phyloP scores from a whole-genome alignment of 2,329 filamentous ascomycete species.

The Leptographium galeiforme region DNA sequence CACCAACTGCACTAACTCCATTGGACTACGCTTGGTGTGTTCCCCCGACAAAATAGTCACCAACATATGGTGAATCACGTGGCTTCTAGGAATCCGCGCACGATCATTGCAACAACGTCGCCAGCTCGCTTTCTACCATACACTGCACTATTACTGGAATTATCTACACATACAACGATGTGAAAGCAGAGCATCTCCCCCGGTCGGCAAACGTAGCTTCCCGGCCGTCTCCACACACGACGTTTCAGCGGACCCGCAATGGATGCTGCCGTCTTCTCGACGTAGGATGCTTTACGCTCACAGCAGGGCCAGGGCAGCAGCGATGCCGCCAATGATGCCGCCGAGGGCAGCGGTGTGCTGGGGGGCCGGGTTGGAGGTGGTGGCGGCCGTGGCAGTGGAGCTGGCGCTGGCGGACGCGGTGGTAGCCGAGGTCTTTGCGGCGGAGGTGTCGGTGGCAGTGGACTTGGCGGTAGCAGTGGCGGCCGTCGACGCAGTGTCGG shows the following conservation, averaged over 20 bases:
- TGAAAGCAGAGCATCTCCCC: too few species aligned
- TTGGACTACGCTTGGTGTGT: too few species aligned
- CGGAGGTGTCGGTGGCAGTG: background rate
- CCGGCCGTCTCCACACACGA: too few species aligned
- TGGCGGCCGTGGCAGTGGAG: conserved; percentile 1
- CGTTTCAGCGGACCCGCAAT: background rate
- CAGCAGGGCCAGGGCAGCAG: conserved; percentile 13
- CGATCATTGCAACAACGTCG: too few species aligned
- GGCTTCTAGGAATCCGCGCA: too few species aligned
- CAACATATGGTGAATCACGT: too few species aligned
- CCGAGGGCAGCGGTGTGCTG: conserved; percentile 8
- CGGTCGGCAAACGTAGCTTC: too few species aligned
- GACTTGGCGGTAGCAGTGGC: conserved; percentile 4
- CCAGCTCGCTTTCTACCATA: too few species aligned
- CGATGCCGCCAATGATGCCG: conserved; percentile 12
- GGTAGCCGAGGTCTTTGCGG: background rate
- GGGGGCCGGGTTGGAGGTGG: conserved; percentile 6
- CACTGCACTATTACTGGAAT: too few species aligned
- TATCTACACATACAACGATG: too few species aligned
- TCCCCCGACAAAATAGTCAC: too few species aligned
- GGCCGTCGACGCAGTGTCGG: conserved; percentile 4
- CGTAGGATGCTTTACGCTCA: conserved; percentile 1
- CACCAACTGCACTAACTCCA: too few species aligned
- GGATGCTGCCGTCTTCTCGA: background rate
- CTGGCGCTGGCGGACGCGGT: conserved; percentile 3